Conservation (phyloP, 768 basidiomycete genomes). For the Lactarius akahatsu region DNA sequence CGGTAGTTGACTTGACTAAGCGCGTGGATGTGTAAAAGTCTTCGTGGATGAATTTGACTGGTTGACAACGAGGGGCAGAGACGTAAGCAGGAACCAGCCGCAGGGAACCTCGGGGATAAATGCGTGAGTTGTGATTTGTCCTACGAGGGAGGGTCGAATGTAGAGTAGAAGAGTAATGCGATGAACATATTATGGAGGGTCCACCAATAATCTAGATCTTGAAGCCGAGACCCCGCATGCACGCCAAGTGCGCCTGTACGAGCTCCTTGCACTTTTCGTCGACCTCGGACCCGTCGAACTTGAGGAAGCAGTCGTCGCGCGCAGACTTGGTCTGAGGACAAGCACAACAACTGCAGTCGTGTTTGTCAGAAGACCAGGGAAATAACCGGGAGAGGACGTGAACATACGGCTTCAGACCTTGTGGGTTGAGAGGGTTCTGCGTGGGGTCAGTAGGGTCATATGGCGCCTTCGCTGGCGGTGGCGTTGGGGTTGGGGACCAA, state of each 20-base stretch:
- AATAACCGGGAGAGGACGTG: not conserved
- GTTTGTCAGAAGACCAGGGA: slow-evolving; percentile 3
- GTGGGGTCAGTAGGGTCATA: slow-evolving; percentile 76
- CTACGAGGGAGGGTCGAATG: not conserved
- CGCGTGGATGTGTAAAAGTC: not conserved
- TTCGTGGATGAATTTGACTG: not conserved
- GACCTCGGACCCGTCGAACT: slow-evolving; percentile 60
- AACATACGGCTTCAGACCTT: slow-evolving; percentile 93
- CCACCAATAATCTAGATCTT: slow-evolving; percentile 49
- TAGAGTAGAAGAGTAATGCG: no score
- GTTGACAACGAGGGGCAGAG: not conserved
- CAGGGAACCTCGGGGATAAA: not conserved
- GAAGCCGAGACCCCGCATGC: slow-evolving; percentile 92
- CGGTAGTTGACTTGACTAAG: not conserved
- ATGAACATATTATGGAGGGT: not conserved
- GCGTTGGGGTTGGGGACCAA: slow-evolving; percentile 49
- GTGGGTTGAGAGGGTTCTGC: slow-evolving; percentile 86
- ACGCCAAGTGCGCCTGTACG: slow-evolving; percentile 77
- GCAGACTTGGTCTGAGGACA: slow-evolving; percentile 90
- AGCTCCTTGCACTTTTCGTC: slow-evolving; percentile 79
- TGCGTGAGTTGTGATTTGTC: not conserved
- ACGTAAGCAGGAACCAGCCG: not conserved
- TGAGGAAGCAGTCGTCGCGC: slow-evolving; percentile 94
- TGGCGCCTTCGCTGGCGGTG: slow-evolving; percentile 34
- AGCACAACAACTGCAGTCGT: slow-evolving; percentile 77